Conservation (phyloP, 768 basidiomycete species). For the Termitomyces heimii region DNA sequence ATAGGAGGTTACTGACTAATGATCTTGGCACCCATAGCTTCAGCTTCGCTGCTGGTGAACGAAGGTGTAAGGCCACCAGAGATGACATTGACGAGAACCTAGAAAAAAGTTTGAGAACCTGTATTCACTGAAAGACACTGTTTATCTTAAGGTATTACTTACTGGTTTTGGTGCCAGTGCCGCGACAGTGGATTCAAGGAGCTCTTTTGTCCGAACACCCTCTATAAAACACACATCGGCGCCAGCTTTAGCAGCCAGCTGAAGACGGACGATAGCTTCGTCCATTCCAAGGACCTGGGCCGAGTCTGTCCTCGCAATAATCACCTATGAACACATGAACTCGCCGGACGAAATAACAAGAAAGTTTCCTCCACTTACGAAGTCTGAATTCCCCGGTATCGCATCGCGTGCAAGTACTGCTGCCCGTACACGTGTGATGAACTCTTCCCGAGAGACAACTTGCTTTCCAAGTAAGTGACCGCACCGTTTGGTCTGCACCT, state of each 20-base stretch:
- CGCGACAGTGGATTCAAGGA: slow-evolving; percentile 56
- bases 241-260: slow-evolving; percentile 66
- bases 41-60: slow-evolving; percentile 65
- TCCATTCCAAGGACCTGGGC: slow-evolving; percentile 79
- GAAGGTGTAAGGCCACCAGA: slow-evolving; percentile 74
- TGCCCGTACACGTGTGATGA: slow-evolving; percentile 67
- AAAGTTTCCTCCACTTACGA: slow-evolving; percentile 34
- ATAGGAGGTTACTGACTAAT: slow-evolving; percentile 47
- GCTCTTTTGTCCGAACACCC: slow-evolving; percentile 64
- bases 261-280: slow-evolving; percentile 59
- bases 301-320: slow-evolving; percentile 73
- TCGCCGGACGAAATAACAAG: not conserved
- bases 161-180: slow-evolving; percentile 71
- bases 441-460: slow-evolving; percentile 75
- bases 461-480: slow-evolving; percentile 80
- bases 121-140: not conserved
- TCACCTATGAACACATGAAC: slow-evolving; percentile 33
- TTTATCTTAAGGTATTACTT: slow-evolving; percentile 9
- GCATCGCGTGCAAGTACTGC: slow-evolving; percentile 73
- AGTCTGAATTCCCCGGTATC: slow-evolving; percentile 70
- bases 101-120: not conserved
- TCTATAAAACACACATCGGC: slow-evolving; percentile 83
- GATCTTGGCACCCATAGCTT: slow-evolving; percentile 66
- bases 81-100: slow-evolving; percentile 75
- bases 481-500: slow-evolving; percentile 78